Evolutionary conservation across 1,139 yeast species (phyloP).

Genomic region (Taphrina flavorubra): DNA sequence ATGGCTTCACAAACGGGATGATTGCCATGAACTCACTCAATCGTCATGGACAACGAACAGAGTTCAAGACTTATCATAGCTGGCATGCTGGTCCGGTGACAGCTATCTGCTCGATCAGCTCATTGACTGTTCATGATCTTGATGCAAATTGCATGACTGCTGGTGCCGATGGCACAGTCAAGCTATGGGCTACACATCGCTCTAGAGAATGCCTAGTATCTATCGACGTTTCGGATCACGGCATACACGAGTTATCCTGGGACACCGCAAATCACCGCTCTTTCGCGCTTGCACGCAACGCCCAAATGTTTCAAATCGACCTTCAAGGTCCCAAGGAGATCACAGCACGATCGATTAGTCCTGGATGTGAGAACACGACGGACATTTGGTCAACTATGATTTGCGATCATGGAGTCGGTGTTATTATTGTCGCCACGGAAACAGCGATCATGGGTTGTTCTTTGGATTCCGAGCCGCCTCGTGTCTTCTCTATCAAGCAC

Average conservation of each 20-base stretch:
- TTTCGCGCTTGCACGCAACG: neutral
- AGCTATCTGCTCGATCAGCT: neutral
- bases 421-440: neutral
- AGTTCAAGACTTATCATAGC: conserved; percentile 3
- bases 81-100: conserved; percentile 25
- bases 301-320: neutral
- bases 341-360: neutral
- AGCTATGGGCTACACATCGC: conserved; percentile 10
- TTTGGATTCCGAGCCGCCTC: neutral
- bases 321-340: neutral
- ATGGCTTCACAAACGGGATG: conserved; percentile 27
- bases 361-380: neutral
- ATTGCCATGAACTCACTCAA: conserved; percentile 22
- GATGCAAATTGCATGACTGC: conserved; percentile 4
- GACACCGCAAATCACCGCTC: neutral
- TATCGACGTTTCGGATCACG: neutral
- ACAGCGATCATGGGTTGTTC: neutral
- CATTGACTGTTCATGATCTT: neutral
- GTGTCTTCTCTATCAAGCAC: neutral
- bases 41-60: conserved; percentile 8
- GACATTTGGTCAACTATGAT: neutral
- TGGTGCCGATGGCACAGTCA: conserved; percentile 17
- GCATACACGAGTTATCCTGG: neutral
- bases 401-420: conserved; percentile 3
- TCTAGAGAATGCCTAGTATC: neutral